These are phyloP conservation scores for Diversispora epigaea DNA, from an alignment of 192 early-diverging fungal species.

Conservation along the genomic window DNA sequence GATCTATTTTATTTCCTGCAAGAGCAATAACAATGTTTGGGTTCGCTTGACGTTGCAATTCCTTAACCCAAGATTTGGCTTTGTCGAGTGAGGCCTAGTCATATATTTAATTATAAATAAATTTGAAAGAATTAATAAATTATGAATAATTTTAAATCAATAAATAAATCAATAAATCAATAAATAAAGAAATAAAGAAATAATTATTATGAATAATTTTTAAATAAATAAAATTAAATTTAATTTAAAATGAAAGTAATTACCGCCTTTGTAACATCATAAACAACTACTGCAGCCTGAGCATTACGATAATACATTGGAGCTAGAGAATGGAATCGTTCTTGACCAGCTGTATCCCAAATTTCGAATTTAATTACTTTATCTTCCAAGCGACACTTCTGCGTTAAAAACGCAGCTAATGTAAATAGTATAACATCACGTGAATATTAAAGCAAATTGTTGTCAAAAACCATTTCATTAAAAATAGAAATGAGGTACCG, in stretches of 20 bases:
- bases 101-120: too few species aligned
- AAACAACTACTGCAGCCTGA: conserved; percentile 94
- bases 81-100: conserved; percentile 79
- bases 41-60: conserved; percentile 93
- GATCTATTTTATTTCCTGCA: conserved; percentile 95
- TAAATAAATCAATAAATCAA: too few species aligned
- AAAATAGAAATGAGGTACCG: background rate
- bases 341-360: conserved; percentile 97
- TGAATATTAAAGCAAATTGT: background rate
- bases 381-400: conserved; percentile 90
- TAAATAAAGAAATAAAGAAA: too few species aligned
- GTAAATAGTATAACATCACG: background rate
- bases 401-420: conserved; percentile 83
- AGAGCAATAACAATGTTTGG: conserved; percentile 95
- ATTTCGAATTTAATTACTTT: conserved; percentile 80
- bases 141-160: too few species aligned
- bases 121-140: too few species aligned
- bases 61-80: conserved; percentile 94
- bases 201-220: background rate
- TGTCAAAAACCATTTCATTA: background rate
- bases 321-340: conserved; percentile 93
- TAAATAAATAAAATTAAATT: conserved; percentile 6
- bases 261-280: conserved; percentile 86
- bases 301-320: conserved; percentile 99
- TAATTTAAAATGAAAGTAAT: conserved; percentile 25